A percentile compares a stretch with the other conserved stretches of the same genome.
Conservation (phyloP, 73 alveolate species). For the Paraurostyla sp. region DNA sequence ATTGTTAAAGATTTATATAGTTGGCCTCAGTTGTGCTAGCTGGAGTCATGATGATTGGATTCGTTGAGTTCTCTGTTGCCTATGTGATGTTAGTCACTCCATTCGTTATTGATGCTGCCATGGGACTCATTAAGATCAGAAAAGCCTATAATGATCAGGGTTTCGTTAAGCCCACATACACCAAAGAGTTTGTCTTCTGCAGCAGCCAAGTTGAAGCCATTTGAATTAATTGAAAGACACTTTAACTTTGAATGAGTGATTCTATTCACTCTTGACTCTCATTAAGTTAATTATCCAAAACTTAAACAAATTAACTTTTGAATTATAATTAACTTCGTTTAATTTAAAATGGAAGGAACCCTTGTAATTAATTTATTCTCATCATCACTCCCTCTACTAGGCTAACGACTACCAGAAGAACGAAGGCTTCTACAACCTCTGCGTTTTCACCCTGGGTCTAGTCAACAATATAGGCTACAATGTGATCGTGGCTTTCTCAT, state of each 20-base stretch:
- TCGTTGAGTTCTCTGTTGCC: constrained; percentile 41
- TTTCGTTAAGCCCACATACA: constrained; percentile 18
- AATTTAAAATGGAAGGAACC: constrained; percentile 31
- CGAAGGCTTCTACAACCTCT: constrained; percentile 38
- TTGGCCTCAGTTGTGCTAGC: constrained; percentile 20
- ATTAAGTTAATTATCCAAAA: no score
- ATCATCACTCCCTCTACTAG: not conserved
- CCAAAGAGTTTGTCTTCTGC: constrained; percentile 23
- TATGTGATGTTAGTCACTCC: constrained; percentile 24
- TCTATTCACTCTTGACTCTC: no score
- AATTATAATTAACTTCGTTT: constrained; percentile 36
- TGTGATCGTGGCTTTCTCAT: constrained; percentile 35
- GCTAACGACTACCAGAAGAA: constrained; percentile 42
- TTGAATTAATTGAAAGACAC: constrained; percentile 14
- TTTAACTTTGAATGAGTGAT: not conserved
- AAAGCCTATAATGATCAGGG: not conserved
- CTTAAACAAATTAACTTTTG: no score
- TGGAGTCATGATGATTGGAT: constrained; percentile 20
- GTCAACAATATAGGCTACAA: constrained; percentile 41
- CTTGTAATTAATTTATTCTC: not conserved
- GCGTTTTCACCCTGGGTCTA: constrained; percentile 44
- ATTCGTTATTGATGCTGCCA: not conserved
- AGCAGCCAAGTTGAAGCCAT: constrained; percentile 16
- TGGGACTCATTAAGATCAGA: constrained; percentile 1
- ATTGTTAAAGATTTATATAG: not conserved